A percentile compares a stretch with the other conserved stretches of the same genome.
Conservation (phyloP, 441 rosid genomes). For the Macaranga tanarius region DNA sequence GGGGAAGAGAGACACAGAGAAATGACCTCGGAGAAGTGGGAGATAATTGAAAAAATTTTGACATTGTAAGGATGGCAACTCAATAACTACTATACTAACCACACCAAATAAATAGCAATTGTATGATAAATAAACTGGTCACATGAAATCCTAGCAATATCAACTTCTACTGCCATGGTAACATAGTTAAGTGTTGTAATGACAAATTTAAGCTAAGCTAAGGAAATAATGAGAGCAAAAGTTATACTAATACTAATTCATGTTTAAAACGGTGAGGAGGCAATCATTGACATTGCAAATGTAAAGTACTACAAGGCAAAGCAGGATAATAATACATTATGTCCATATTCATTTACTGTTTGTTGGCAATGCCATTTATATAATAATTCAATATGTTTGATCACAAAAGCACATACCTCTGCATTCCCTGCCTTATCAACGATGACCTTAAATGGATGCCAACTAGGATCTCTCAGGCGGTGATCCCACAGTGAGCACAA, state of each 20-base stretch:
- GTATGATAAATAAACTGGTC: too few relatives aligned
- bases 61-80: background rate
- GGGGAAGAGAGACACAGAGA: too few relatives aligned
- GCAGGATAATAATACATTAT: background rate
- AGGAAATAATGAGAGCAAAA: background rate
- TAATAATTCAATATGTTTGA: background rate
- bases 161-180: background rate
- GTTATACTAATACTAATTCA: too few relatives aligned
- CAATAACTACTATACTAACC: background rate
- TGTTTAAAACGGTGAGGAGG: too few relatives aligned
- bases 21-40: too few relatives aligned
- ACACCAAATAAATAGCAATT: background rate
- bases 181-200: background rate
- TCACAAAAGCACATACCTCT: constrained; percentile 30
- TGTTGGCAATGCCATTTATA: background rate
- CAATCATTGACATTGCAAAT: too few relatives aligned
- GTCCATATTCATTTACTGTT: background rate
- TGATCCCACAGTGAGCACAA: constrained; percentile 49
- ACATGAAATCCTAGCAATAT: background rate
- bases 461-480: constrained; percentile 40
- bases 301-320: background rate
- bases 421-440: constrained; percentile 31
- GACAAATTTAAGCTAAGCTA: background rate
- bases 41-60: background rate
- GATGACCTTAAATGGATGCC: constrained; percentile 53